Conservation (phyloP, 345 rosid species). For the Gossypium turneri region DNA sequence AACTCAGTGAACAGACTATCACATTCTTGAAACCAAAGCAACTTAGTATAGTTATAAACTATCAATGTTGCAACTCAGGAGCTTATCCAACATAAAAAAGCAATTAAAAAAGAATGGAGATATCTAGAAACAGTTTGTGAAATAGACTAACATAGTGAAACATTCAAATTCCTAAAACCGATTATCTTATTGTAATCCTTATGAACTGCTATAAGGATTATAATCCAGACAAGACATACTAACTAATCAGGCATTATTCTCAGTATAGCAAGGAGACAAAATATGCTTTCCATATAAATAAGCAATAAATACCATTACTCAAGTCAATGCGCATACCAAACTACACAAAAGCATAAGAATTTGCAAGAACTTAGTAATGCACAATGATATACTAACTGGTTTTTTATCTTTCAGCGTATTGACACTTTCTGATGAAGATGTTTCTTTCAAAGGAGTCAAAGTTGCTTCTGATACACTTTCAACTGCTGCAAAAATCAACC, state of each 20-base stretch:
- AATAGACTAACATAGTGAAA: neutral
- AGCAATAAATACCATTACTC: neutral
- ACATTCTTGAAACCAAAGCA: neutral
- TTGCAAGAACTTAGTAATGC: neutral
- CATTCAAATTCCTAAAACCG: neutral
- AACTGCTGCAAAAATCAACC: slow-evolving; percentile 32
- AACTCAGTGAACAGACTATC: neutral
- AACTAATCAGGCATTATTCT: neutral
- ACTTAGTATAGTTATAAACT: neutral
- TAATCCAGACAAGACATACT: neutral
- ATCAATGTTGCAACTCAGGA: neutral
- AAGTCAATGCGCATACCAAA: neutral
- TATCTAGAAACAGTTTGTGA: neutral
- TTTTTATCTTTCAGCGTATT: slow-evolving; percentile 51
- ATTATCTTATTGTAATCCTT: neutral
- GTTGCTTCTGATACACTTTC: slow-evolving; percentile 37
- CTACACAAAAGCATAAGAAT: neutral
- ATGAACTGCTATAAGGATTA: neutral
- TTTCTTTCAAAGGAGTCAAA: slow-evolving; percentile 33
- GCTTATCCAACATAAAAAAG: neutral
- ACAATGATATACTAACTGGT: slow-evolving; percentile 40
- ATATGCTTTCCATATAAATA: neutral
- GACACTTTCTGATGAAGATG: slow-evolving; percentile 36
- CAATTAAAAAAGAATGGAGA: neutral
- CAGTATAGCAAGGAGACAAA: neutral